Evolutionary conservation across 2,329 filamentous ascomycete genomes (phyloP), one percentile per base, ranked within the genome.

Genomic region (Emydomyces testavorans): DNA sequence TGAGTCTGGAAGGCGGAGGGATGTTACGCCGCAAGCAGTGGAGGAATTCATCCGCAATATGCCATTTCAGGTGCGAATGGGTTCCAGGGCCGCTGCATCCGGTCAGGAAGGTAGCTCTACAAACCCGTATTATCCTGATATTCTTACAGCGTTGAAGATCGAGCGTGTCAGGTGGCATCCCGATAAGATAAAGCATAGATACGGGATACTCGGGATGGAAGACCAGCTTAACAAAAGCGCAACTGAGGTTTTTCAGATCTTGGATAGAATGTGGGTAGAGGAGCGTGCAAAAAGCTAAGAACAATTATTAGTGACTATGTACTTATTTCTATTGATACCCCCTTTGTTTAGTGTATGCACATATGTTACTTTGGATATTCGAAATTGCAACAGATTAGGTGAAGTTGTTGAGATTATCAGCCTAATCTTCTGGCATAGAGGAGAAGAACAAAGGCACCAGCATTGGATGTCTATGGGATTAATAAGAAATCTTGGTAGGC

Each of bases 81-180:
- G 20, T 3, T 2, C 36, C 20, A 24, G 10, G 3, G 21, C 18
- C 5, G 23, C 32, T 6, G 31, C 49, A 6, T 44, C 39, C 26
- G n/a, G 21, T 23, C 15, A 40, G 24, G 42, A 13, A 2, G 8
- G 29, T 4, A 40, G 45, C 15, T 48, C 41, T 20, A 47, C 51
- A 18, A 56, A 52, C n/a, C 51, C 60, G 37, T 55, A 52, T 7
- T 23, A 41, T 20, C 49, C 56, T 4, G 66, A 70, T 49, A 48
- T 77, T 16, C 46, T 66, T 11, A 69, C 73, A 37, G 62, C 75
- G 4, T 71, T 96, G 45, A 94, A 94, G 65, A 71, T 79, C 4
- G 92, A 98, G 70, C 79, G 92, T 44, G 81, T 96, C 15, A 76
- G 88, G 13, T 98, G 92, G 92, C 92, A 98, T 70, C 92, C 92